A percentile compares a stretch with the other conserved stretches of the same genome.
Conservation (phyloP, 1,284 basidiomycete genomes). For the Caloboletus firmus region DNA sequence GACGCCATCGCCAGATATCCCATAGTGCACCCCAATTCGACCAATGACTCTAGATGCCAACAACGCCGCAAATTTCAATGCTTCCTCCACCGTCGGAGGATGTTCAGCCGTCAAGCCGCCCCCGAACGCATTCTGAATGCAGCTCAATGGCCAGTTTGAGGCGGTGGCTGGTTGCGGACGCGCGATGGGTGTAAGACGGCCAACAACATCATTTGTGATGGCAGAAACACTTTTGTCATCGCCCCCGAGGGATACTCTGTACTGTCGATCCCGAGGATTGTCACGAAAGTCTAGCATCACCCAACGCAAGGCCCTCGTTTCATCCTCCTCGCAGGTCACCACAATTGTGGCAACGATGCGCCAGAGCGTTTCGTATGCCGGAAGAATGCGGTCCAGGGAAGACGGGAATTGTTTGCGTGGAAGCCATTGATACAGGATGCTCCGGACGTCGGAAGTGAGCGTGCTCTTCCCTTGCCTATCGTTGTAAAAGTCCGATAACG, state of each 20-base stretch:
- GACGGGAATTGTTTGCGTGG: slow-evolving; percentile 35
- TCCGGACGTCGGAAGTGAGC: slow-evolving; percentile 24
- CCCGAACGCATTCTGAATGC: slow-evolving; percentile 11
- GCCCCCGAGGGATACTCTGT: slow-evolving; percentile 21
- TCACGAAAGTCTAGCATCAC: slow-evolving; percentile 42
- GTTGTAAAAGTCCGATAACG: slow-evolving; percentile 45
- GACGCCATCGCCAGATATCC: slow-evolving; percentile 22
- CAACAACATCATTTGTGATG: slow-evolving; percentile 46
- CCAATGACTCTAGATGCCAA: slow-evolving; percentile 45
- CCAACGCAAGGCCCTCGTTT: slow-evolving; percentile 25
- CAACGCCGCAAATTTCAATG: slow-evolving; percentile 47
- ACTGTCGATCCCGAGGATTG: slow-evolving; percentile 39
- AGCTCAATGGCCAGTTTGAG: slow-evolving; percentile 19
- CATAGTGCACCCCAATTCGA: slow-evolving; percentile 31
- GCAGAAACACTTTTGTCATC: slow-evolving; percentile 37
- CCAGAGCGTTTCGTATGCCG: slow-evolving; percentile 62
- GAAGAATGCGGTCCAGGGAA: slow-evolving; percentile 53
- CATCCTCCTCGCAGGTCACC: slow-evolving; percentile 28
- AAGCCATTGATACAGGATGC: slow-evolving; percentile 40
- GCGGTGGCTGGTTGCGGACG: slow-evolving; percentile 37
- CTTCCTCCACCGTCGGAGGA: slow-evolving; percentile 46
- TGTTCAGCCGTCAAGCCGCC: slow-evolving; percentile 25
- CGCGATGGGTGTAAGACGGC: slow-evolving; percentile 48
- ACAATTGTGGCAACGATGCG: slow-evolving; percentile 51
- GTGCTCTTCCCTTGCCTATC: slow-evolving; percentile 11